Evolutionary conservation across 129 eudicot species (phyloP).

Genomic region (Artemisia annua): DNA sequence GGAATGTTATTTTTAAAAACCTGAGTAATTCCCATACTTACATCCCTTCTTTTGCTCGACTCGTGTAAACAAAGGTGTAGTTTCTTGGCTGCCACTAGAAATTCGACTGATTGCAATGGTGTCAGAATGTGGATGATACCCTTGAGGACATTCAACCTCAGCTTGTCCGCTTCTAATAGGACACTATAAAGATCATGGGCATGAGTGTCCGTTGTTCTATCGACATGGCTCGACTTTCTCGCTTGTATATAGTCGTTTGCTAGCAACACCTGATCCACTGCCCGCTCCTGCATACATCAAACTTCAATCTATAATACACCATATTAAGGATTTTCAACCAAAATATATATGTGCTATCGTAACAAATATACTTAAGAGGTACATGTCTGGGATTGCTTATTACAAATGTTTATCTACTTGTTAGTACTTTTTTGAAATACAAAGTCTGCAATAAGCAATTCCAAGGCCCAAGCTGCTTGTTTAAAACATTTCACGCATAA

Average conservation of each 20-base stretch:
- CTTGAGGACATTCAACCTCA: conserved; percentile 39
- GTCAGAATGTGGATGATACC: conserved; percentile 44
- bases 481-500: too few relatives aligned
- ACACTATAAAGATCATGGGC: conserved; percentile 1
- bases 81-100: conserved; percentile 42
- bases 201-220: too few relatives aligned
- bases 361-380: too few relatives aligned
- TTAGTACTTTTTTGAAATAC: too few relatives aligned
- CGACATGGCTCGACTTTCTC: conserved; percentile 25
- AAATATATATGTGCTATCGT: too few relatives aligned
- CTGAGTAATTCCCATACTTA: conserved; percentile 25
- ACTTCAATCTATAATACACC: too few relatives aligned
- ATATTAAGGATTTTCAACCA: too few relatives aligned
- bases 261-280: conserved; percentile 38
- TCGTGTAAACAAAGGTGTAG: conserved; percentile 41
- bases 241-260: conserved; percentile 1
- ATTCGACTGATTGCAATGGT: conserved; percentile 37
- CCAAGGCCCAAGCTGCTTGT: too few relatives aligned
- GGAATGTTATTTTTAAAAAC: not conserved
- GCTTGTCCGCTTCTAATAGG: conserved; percentile 34
- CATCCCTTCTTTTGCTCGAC: conserved; percentile 37
- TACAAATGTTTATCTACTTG: too few relatives aligned
- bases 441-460: too few relatives aligned
- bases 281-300: conserved; percentile 24
- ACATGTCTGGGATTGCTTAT: too few relatives aligned